phyloP scores from a whole-genome alignment of 306 rosid species.

The Albizia julibrissin region DNA sequence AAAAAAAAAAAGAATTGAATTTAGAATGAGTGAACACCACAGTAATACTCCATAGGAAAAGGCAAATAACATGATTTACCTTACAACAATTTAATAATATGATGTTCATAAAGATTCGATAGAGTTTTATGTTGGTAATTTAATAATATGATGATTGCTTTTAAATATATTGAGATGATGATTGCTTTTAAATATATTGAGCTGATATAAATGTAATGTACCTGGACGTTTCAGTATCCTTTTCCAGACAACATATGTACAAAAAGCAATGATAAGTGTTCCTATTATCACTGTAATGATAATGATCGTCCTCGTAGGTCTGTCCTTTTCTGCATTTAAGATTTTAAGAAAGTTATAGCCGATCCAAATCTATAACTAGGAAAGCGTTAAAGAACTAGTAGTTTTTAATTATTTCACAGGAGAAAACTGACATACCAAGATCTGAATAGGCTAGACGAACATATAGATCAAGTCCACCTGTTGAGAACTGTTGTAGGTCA shows the following conservation, averaged over 20 bases:
- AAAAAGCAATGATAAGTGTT: background rate
- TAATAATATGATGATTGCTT: background rate
- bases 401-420: too few relatives aligned
- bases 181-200: background rate
- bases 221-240: background rate
- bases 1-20: too few relatives aligned
- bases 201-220: too few relatives aligned
- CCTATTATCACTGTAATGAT: too few relatives aligned
- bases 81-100: background rate
- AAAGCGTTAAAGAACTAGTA: too few relatives aligned
- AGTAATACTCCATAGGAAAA: background rate
- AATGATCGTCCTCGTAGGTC: too few relatives aligned
- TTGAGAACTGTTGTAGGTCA: background rate
- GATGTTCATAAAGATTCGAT: background rate
- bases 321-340: too few relatives aligned
- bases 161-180: background rate
- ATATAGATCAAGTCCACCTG: background rate
- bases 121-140: too few relatives aligned
- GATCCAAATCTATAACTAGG: too few relatives aligned
- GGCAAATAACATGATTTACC: too few relatives aligned
- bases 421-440: background rate
- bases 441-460: background rate
- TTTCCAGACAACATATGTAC: constrained; percentile 33
- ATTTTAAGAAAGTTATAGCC: too few relatives aligned
- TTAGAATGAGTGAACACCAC: too few relatives aligned